Evolutionary conservation across 2,329 filamentous ascomycete genomes (phyloP).

Genomic region (Botryotinia narcissicola): DNA sequence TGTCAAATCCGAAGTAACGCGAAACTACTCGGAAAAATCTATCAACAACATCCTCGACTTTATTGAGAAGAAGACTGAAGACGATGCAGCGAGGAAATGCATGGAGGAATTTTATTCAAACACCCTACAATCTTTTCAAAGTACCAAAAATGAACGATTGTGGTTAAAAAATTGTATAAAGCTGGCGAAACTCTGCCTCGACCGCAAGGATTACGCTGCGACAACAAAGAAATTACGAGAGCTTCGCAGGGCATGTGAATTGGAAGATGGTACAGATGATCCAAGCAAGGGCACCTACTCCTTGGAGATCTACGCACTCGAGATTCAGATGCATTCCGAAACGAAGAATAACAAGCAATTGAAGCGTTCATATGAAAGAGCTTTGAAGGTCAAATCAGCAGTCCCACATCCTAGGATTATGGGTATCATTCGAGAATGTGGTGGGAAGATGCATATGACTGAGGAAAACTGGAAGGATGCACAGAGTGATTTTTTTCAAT

Average conservation of each 20-base stretch:
- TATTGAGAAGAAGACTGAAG: conserved; percentile 84
- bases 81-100: conserved; percentile 68
- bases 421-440: conserved; percentile 97
- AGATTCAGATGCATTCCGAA: conserved; percentile 98
- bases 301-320: conserved; percentile 90
- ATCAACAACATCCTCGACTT: conserved; percentile 99
- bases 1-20: conserved; percentile 92
- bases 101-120: conserved; percentile 96
- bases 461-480: conserved; percentile 99
- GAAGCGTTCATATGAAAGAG: conserved; percentile 87
- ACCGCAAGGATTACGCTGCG: conserved; percentile 81
- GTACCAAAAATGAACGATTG: conserved; percentile 92
- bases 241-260: conserved; percentile 84
- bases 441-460: conserved; percentile 99
- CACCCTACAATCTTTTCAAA: conserved; percentile 92
- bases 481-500: conserved; percentile 97
- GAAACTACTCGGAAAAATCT: conserved; percentile 98
- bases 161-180: conserved; percentile 99
- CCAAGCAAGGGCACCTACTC: conserved; percentile 95
- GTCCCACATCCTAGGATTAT: conserved; percentile 98
- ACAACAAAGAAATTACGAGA: conserved; percentile 82
- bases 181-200: conserved; percentile 84
- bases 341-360: conserved; percentile 97
- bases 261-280: conserved; percentile 82
- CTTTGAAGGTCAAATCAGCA: conserved; percentile 89